phyloP scores from a whole-genome alignment of 495 filamentous ascomycete genomes.

The Penicillium egyptiacum region DNA sequence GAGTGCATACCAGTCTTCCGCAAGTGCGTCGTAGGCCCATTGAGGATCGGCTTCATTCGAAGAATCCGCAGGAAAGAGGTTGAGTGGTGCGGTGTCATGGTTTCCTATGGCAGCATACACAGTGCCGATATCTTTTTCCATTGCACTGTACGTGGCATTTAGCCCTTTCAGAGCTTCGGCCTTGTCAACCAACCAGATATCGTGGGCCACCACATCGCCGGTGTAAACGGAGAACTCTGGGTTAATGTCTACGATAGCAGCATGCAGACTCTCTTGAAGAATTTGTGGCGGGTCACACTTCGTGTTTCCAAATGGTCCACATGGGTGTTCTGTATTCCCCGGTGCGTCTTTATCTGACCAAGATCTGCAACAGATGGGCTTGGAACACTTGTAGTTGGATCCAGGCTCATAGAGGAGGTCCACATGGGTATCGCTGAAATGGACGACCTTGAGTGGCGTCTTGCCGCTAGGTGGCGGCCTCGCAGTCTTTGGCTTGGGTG shows the following conservation, averaged over 20 bases:
- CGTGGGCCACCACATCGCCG: constrained; percentile 33
- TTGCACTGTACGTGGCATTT: constrained; percentile 41
- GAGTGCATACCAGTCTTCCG: constrained; percentile 47
- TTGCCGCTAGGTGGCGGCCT: constrained; percentile 47
- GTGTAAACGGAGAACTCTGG: constrained; percentile 35
- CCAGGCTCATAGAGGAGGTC: constrained; percentile 53
- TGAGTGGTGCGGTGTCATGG: constrained; percentile 55
- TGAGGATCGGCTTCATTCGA: constrained; percentile 36
- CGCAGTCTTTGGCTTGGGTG: constrained; percentile 37
- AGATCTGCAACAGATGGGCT: constrained; percentile 56
- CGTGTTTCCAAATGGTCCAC: constrained; percentile 48
- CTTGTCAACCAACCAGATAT: constrained; percentile 33
- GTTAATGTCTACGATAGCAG: constrained; percentile 38
- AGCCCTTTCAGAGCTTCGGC: constrained; percentile 43
- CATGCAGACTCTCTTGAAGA: constrained; percentile 55
- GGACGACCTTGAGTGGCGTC: constrained; percentile 51
- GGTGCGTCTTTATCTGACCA: constrained; percentile 45
- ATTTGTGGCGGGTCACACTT: constrained; percentile 51
- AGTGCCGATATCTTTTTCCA: constrained; percentile 32
- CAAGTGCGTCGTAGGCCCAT: constrained; percentile 54
- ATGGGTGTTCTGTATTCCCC: constrained; percentile 44
- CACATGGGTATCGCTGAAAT: constrained; percentile 58
- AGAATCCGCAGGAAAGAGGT: constrained; percentile 47
- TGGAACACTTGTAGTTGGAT: constrained; percentile 51
- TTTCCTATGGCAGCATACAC: constrained; percentile 56